Evolutionary conservation across 352 stramenopile genomes (phyloP), one percentile per base, ranked within the genome.

Genomic region (Globisporangium viniferum): DNA sequence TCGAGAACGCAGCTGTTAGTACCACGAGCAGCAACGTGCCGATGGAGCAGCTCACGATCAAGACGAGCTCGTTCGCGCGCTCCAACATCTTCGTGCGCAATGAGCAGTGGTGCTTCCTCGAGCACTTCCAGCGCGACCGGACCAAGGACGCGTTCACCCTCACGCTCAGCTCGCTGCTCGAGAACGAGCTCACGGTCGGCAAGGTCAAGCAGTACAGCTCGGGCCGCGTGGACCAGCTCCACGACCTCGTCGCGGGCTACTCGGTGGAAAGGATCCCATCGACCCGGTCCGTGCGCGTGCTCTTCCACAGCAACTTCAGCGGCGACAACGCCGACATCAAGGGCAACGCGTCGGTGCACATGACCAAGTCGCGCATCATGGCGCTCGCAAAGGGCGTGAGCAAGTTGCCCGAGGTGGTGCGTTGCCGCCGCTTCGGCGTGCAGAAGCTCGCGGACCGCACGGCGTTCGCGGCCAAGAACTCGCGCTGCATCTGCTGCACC

Each of bases 401-500:
- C 18, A 70, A 75, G 1, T 62, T 92, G 5, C 74, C 79, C 5
- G 73, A 77, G 7, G 64, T 92, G 12, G 75, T 93, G 15, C 80
- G 80, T 1, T 74, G 85, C 20, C 81, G 80, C 0, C 81, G 85
- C 7, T 79, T 93, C 35, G 82, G 81, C 22, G 73, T 76, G 5
- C 84, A 91, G 64, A 73, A 75, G 41, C 74, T 92, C 2, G 76
- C 83, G 0, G 73, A 91, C 67, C 73, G 66, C 41, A 71, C 63
- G n/a, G 57, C 77, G 0, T 77, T 90, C 56, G 68, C 81, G 12
- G 72, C 75, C 5, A 81, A 69, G 18, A 92, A 90, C 71, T 69
- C 72, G 5, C 75, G 73, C 31, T 92, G 84, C 59, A 81, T 84
- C 33, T 83, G 77, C 66, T 92, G 84, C 46, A 79, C 76, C 12